Evolutionary conservation across 805 yeast genomes (phyloP).

Genomic region (Candida ipomoeae): DNA sequence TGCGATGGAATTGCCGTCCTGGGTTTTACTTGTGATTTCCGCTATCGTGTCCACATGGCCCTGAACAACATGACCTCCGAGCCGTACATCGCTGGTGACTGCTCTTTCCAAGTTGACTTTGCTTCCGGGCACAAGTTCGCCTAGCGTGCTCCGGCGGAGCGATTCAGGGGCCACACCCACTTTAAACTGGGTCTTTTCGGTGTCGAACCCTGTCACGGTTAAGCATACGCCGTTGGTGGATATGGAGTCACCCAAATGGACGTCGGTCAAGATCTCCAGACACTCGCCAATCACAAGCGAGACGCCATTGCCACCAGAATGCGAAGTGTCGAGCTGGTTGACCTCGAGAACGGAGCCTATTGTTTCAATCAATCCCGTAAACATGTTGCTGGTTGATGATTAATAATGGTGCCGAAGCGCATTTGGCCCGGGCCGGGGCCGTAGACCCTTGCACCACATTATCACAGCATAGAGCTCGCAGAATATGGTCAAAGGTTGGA

Average conservation of each 20-base stretch:
- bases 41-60: conserved; percentile 96
- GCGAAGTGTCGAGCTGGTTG: conserved; percentile 42
- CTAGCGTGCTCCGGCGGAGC: conserved; percentile 72
- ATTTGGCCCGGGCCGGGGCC: not conserved
- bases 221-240: conserved; percentile 86
- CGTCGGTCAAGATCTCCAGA: conserved; percentile 62
- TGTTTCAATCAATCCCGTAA: conserved; percentile 88
- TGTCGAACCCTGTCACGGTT: conserved; percentile 79
- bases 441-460: not conserved
- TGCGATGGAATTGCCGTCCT: conserved; percentile 74
- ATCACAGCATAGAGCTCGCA: not conserved
- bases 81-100: conserved; percentile 72
- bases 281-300: conserved; percentile 66
- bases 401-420: not conserved
- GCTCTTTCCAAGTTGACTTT: conserved; percentile 91
- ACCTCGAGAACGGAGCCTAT: conserved; percentile 64
- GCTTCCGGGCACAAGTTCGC: conserved; percentile 50
- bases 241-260: conserved; percentile 91
- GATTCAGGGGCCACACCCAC: conserved; percentile 96
- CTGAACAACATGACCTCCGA: conserved; percentile 97
- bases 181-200: conserved; percentile 52
- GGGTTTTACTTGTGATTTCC: conserved; percentile 43
- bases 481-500: too few relatives aligned
- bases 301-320: conserved; percentile 69
- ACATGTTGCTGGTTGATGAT: conserved; percentile 47